These are phyloP conservation scores for Linnemannia zychae DNA, from an alignment of 192 early-diverging fungal genomes.

Conservation along the genomic window DNA sequence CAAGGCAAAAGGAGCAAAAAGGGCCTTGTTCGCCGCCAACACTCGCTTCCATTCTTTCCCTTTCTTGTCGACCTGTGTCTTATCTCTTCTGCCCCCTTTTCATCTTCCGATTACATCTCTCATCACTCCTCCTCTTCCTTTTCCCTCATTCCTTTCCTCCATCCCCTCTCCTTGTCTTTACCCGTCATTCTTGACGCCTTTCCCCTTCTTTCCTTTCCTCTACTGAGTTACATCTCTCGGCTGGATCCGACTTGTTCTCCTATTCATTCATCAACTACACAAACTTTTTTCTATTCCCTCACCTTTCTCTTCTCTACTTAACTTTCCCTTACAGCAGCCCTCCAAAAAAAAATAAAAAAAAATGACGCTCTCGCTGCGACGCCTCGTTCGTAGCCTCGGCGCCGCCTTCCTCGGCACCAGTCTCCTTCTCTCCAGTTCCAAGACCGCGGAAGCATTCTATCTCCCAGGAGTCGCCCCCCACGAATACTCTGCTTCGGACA, in stretches of 20 bases:
- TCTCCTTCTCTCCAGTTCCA: neutral
- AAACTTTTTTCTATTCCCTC: neutral
- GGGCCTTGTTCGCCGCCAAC: too few relatives aligned
- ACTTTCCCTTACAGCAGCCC: neutral
- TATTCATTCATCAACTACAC: neutral
- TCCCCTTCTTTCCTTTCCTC: neutral
- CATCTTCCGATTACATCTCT: neutral
- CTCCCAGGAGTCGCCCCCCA: conserved; percentile 94
- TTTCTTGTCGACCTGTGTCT: neutral
- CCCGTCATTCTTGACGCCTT: conserved; percentile 1
- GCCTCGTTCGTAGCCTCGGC: neutral
- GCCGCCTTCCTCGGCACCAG: neutral
- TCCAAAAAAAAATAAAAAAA: neutral
- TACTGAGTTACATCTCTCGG: neutral
- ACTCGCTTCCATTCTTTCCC: neutral
- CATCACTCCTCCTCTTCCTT: neutral
- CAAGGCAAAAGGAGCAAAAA: too few relatives aligned
- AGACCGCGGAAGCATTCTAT: conserved; percentile 77
- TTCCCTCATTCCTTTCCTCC: neutral
- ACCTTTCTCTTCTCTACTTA: neutral
- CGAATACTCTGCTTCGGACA: conserved; percentile 81
- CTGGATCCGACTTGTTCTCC: neutral
- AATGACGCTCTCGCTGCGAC: neutral
- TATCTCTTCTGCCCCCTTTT: neutral
- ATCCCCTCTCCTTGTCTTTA: neutral